phyloP scores from a whole-genome alignment of 768 basidiomycete species.

The Boletus patriciae region DNA sequence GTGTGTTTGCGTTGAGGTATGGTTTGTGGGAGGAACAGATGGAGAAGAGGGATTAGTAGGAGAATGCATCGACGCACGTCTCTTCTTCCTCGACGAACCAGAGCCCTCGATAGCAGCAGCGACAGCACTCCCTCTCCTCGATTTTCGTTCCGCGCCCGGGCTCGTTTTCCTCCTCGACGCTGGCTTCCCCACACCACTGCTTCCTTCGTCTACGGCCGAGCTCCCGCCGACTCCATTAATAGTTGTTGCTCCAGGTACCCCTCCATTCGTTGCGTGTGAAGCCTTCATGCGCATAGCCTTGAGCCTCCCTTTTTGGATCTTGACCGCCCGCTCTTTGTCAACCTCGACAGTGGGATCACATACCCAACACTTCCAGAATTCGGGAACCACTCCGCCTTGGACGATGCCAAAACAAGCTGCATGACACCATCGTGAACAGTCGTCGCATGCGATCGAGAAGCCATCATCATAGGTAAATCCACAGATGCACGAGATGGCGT shows the following conservation, averaged over 20 bases:
- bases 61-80: conserved; percentile 39
- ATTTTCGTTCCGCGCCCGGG: conserved; percentile 41
- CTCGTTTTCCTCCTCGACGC: conserved; percentile 37
- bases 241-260: conserved; percentile 14
- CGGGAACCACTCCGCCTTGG: conserved; percentile 55
- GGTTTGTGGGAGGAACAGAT: conserved; percentile 12
- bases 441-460: conserved; percentile 82
- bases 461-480: conserved; percentile 75
- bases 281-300: conserved; percentile 31
- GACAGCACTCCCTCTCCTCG: conserved; percentile 35
- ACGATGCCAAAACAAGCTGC: conserved; percentile 71
- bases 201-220: conserved; percentile 19
- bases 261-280: conserved; percentile 28
- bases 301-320: conserved; percentile 43
- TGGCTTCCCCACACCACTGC: conserved; percentile 21
- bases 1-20: conserved; percentile 13
- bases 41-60: conserved; percentile 22
- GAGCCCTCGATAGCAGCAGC: conserved; percentile 38
- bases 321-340: conserved; percentile 49
- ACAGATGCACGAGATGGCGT: conserved; percentile 72
- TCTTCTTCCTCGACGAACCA: conserved; percentile 37
- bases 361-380: conserved; percentile 75
- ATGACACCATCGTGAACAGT: conserved; percentile 83
- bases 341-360: conserved; percentile 52
- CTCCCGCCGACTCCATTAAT: conserved; percentile 18